phyloP scores from a whole-genome alignment of 495 filamentous ascomycete genomes.

The Chaetomium cochliodes region DNA sequence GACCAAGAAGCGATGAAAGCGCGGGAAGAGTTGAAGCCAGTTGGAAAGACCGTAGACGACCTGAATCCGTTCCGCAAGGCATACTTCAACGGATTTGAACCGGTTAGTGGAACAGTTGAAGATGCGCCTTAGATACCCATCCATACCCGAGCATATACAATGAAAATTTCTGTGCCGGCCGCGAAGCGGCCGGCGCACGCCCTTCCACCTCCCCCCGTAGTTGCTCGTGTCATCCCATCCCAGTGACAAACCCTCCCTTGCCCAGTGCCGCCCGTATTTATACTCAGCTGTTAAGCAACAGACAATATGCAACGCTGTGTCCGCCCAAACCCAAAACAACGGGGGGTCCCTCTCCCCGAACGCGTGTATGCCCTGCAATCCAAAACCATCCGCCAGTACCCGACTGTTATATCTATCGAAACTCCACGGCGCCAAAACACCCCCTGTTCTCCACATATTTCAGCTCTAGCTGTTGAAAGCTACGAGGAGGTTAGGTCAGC shows the following conservation, averaged over 20 bases:
- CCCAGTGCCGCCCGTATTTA: background rate
- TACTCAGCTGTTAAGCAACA: slow-evolving; percentile 3
- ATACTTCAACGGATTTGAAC: slow-evolving; percentile 51
- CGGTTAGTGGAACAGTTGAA: slow-evolving; percentile 8
- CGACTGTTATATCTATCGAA: slow-evolving; percentile 61
- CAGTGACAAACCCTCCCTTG: background rate
- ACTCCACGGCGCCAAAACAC: slow-evolving; percentile 87
- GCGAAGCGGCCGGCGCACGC: background rate
- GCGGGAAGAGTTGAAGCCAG: slow-evolving; percentile 36
- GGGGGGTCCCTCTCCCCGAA: background rate
- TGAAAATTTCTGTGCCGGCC: slow-evolving; percentile 22
- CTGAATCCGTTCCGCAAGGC: slow-evolving; percentile 76
- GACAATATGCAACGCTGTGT: slow-evolving; percentile 16
- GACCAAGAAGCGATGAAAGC: slow-evolving; percentile 38
- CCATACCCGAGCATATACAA: slow-evolving; percentile 27
- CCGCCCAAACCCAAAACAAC: slow-evolving; percentile 12
- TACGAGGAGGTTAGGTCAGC: slow-evolving; percentile 34
- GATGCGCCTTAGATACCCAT: slow-evolving; percentile 31
- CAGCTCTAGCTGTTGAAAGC: slow-evolving; percentile 90
- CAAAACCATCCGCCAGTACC: background rate
- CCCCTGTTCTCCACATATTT: slow-evolving; percentile 81
- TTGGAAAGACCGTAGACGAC: slow-evolving; percentile 63
- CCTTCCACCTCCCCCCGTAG: background rate
- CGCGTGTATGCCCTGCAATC: slow-evolving; percentile 2
- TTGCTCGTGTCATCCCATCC: background rate